Base-by-base conservation (phyloP, 306 rosid genomes). In the Canavalia gladiata region DNA sequence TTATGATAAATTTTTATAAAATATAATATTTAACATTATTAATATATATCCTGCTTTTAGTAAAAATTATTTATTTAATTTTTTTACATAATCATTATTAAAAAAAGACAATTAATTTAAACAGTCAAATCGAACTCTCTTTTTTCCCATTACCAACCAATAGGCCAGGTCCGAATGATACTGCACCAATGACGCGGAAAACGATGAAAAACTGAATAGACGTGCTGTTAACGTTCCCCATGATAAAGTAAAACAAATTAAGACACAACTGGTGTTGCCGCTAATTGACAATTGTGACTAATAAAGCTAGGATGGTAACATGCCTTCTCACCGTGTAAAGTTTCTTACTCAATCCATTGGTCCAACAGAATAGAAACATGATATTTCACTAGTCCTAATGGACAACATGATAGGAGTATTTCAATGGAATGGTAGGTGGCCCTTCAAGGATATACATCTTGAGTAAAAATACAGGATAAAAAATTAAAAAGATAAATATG, bases 141-240 rank as follows among this genome's bases (percentile, higher is more conserved):
- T 4, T 43, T 67, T 9, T 8, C 54, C 72, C 12, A 2, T 18
- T 25, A 25, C 37, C 41, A 37, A 37, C 4, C 18, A 42, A 60
- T 33, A 60, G 46, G 64, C 49, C 7, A 52, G 50, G 31, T 3
- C 74, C 42, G 42, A 50, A 66, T 66, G 45, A 54, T 43, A n/a
- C 10, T 43, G 59, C 82, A 51, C n/a, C 58, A 54, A 54, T 67
- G 67, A 43, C 67, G 75, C 75, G 46, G 57, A 28, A 66, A 78
- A 67, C 13, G 34, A 54, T 7, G 58, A 42, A 54, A 78, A 78
- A 54, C 31, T 30, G 51, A 52, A 25, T 28, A 28, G 43, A 37
- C 81, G 55, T 29, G 9, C 34, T 31, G n/a, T 29, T 39, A 51
- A 51, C 52, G 66, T 52, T 43, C 58, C 13, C 13, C 3, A 5